Evolutionary conservation across 345 rosid genomes (phyloP).

Genomic region (Litchi chinensis): DNA sequence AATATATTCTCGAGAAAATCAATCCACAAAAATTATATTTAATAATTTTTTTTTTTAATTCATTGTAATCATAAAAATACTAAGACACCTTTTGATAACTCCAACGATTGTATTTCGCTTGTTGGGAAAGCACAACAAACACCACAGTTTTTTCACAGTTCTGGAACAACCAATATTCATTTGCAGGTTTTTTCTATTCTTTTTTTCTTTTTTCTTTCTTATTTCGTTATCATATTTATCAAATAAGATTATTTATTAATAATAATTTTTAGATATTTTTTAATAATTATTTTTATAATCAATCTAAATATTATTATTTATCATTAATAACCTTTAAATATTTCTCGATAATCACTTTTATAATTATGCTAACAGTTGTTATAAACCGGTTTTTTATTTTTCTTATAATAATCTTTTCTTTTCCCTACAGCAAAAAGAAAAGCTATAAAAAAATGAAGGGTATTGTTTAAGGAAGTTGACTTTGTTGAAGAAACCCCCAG

Average conservation of each 20-base stretch:
- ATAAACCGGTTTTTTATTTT: too few species aligned
- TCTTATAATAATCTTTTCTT: too few species aligned
- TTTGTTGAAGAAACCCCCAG: constrained; percentile 28
- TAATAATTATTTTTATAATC: too few species aligned
- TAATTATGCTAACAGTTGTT: too few species aligned
- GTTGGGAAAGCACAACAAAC: constrained; percentile 1
- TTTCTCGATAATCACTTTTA: too few species aligned
- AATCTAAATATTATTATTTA: too few species aligned
- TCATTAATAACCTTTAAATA: too few species aligned
- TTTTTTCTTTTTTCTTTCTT: neutral
- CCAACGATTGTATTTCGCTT: neutral
- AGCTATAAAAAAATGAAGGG: neutral
- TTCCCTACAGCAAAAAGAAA: too few species aligned
- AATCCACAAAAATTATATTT: neutral
- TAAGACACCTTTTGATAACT: constrained; percentile 11
- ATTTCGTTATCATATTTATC: neutral
- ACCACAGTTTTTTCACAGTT: constrained; percentile 13
- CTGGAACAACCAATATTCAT: constrained; percentile 18
- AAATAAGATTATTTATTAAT: neutral
- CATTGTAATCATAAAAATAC: neutral
- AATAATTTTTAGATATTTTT: too few species aligned
- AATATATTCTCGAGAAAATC: constrained; percentile 18
- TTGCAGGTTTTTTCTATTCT: constrained; percentile 18
- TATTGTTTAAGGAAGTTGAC: constrained; percentile 27
- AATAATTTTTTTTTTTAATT: neutral